Evolutionary conservation across 805 yeast species (phyloP).

Genomic region (Cyberlindnera galapagoensis): DNA sequence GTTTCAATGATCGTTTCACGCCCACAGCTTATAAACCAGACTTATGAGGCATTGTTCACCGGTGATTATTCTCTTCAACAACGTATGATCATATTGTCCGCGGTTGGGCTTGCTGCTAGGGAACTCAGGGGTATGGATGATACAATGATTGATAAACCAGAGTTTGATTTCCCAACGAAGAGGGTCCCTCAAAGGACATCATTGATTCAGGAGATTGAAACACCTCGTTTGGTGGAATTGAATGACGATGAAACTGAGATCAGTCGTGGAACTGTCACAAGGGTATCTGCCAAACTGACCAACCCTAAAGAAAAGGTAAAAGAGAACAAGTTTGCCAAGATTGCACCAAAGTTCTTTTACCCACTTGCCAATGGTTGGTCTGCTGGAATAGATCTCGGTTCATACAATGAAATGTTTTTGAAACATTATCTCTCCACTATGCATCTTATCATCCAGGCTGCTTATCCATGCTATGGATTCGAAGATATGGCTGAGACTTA

Average conservation of each 20-base stretch:
- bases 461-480: constrained; percentile 38
- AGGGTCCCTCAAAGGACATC: constrained; percentile 22
- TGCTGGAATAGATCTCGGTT: constrained; percentile 48
- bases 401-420: constrained; percentile 43
- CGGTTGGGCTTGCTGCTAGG: constrained; percentile 66
- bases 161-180: constrained; percentile 28
- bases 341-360: constrained; percentile 41
- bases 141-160: constrained; percentile 35
- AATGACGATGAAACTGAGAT: constrained; percentile 3
- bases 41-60: constrained; percentile 40
- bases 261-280: constrained; percentile 17
- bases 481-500: constrained; percentile 28
- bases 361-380: constrained; percentile 51
- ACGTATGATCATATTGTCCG: constrained; percentile 60
- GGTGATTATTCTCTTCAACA: constrained; percentile 84
- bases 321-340: constrained; percentile 28
- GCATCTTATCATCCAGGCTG: constrained; percentile 38
- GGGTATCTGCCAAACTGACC: constrained; percentile 31
- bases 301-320: constrained; percentile 7
- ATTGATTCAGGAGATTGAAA: constrained; percentile 10
- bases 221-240: constrained; percentile 15
- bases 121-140: constrained; percentile 63
- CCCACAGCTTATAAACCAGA: constrained; percentile 36
- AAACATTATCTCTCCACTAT: constrained; percentile 46
- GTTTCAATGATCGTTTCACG: constrained; percentile 56